phyloP scores from a whole-genome alignment of 495 filamentous ascomycete genomes.

The Cercophora samala region DNA sequence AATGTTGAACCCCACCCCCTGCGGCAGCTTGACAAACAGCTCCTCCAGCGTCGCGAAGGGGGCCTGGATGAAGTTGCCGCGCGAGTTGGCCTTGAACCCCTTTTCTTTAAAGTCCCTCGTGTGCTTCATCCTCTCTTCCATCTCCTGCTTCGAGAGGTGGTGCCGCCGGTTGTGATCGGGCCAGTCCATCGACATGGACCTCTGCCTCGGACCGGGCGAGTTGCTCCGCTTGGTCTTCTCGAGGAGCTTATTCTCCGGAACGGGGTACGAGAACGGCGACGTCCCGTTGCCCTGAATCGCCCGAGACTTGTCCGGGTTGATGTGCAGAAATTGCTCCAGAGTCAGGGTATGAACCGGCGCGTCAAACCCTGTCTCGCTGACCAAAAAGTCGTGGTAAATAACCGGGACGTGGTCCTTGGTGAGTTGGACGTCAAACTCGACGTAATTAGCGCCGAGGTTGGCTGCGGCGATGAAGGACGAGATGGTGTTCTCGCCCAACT shows the following conservation, averaged over 20 bases:
- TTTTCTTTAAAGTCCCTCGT: conserved; percentile 84
- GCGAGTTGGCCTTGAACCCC: conserved; percentile 93
- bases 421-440: conserved; percentile 94
- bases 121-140: conserved; percentile 93
- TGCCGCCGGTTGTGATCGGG: conserved; percentile 21
- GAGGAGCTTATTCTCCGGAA: conserved; percentile 27
- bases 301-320: conserved; percentile 56
- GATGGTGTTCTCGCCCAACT: conserved; percentile 93
- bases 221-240: conserved; percentile 32
- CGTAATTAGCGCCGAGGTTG: conserved; percentile 86
- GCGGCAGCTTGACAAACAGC: conserved; percentile 79
- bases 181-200: conserved; percentile 48
- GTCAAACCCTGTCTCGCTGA: conserved; percentile 97
- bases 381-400: conserved; percentile 98
- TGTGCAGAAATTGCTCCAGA: conserved; percentile 87
- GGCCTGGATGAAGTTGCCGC: conserved; percentile 88
- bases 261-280: conserved; percentile 13
- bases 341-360: conserved; percentile 94
- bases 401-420: conserved; percentile 98
- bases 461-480: conserved; percentile 95
- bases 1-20: conserved; percentile 89
- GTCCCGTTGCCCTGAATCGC: not conserved
- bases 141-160: conserved; percentile 41
- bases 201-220: conserved; percentile 37
- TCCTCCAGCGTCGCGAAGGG: conserved; percentile 94